A percentile compares a stretch with the other conserved stretches of the same genome.
Conservation (phyloP, 495 filamentous ascomycete genomes). For the Penicillium simplicissimum region DNA sequence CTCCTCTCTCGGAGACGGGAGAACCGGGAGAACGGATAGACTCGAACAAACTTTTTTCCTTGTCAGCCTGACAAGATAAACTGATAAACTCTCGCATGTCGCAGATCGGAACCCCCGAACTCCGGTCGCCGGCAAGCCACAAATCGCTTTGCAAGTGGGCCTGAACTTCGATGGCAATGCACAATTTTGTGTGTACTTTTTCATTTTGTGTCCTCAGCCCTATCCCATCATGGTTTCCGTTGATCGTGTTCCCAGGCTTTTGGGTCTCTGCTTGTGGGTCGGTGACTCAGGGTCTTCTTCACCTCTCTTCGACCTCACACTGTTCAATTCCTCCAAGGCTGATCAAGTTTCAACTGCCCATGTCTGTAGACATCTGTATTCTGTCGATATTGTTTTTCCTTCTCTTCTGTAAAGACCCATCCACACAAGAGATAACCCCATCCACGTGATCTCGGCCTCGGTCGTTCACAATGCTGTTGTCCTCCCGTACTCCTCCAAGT, state of each 20-base stretch:
- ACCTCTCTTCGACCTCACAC: no score
- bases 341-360: background rate
- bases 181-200: background rate
- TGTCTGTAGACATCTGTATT: background rate
- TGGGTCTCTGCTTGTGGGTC: background rate
- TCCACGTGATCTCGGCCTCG: background rate
- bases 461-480: background rate
- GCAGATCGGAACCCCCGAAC: conserved; percentile 1
- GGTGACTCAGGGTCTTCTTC: no score
- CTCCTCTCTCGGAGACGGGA: background rate
- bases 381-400: background rate
- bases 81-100: background rate
- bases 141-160: background rate
- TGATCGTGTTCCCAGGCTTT: background rate
- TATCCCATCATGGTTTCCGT: background rate
- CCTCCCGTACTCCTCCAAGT: no score
- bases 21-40: background rate
- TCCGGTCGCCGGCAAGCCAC: background rate
- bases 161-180: no score
- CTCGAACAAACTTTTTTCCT: background rate
- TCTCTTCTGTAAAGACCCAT: background rate
- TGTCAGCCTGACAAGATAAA: no score
- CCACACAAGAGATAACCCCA: background rate
- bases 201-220: background rate
- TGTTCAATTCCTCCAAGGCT: background rate